These are phyloP conservation scores for Talaromyces piceae DNA, from an alignment of 2,329 filamentous ascomycete species.

Conservation along the genomic window DNA sequence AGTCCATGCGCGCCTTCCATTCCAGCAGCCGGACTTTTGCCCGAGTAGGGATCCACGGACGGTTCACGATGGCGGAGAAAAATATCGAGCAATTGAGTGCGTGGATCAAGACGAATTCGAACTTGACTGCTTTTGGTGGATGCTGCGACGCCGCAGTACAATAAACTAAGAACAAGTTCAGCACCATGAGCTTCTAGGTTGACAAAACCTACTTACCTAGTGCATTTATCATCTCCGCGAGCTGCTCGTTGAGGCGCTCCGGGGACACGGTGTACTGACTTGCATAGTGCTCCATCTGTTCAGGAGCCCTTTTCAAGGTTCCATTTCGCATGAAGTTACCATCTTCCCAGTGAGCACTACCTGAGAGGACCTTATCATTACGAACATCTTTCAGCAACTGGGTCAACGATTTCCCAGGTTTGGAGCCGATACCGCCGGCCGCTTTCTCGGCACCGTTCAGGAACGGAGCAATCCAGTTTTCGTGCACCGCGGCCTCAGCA, in stretches of 20 bases:
- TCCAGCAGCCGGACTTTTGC: slow-evolving; percentile 66
- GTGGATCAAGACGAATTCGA: slow-evolving; percentile 82
- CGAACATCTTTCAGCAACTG: slow-evolving; percentile 56
- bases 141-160: slow-evolving; percentile 57
- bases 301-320: slow-evolving; percentile 54
- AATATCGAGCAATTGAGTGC: slow-evolving; percentile 72
- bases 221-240: slow-evolving; percentile 64
- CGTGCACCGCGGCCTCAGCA: slow-evolving; percentile 67
- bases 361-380: slow-evolving; percentile 49
- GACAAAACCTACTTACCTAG: slow-evolving; percentile 33
- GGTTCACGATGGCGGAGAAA: slow-evolving; percentile 54
- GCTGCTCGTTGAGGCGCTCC: slow-evolving; percentile 50
- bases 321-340: slow-evolving; percentile 62
- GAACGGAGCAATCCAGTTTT: slow-evolving; percentile 47
- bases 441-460: slow-evolving; percentile 38
- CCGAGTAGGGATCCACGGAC: slow-evolving; percentile 52
- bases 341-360: slow-evolving; percentile 47
- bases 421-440: slow-evolving; percentile 24
- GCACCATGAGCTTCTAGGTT: background rate
- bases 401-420: slow-evolving; percentile 39
- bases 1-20: slow-evolving; percentile 70
- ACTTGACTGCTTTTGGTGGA: slow-evolving; percentile 58
- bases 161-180: slow-evolving; percentile 33
- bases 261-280: slow-evolving; percentile 51
- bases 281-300: slow-evolving; percentile 57